A percentile compares a stretch with the other conserved stretches of the same genome.
Conservation (phyloP, 306 rosid species). For the Benincasa hispida region DNA sequence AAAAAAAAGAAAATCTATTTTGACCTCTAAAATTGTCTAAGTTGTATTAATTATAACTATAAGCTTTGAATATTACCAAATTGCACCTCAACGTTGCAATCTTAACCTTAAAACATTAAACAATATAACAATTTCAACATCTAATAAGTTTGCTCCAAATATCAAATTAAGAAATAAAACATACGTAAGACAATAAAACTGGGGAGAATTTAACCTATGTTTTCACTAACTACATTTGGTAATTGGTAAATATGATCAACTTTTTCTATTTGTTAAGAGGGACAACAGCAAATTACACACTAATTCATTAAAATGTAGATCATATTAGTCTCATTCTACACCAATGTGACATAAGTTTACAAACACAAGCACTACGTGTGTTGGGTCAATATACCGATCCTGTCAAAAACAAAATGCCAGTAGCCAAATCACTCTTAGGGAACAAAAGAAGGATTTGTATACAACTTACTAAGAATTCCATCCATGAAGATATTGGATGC, state of each 20-base stretch:
- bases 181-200: too few relatives aligned
- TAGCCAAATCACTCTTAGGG: neutral
- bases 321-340: neutral
- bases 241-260: neutral
- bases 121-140: too few relatives aligned
- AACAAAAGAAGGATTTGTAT: neutral
- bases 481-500: neutral
- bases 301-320: neutral
- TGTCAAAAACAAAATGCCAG: neutral
- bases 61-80: too few relatives aligned
- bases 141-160: too few relatives aligned
- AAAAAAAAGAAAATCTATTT: too few relatives aligned
- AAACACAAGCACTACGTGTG: neutral
- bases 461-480: neutral
- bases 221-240: neutral
- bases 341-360: neutral
- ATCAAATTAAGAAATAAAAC: too few relatives aligned
- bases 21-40: too few relatives aligned
- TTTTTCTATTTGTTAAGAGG: neutral
- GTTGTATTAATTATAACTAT: too few relatives aligned
- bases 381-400: neutral
- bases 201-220: too few relatives aligned
- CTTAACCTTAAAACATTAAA: too few relatives aligned
- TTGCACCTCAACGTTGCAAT: too few relatives aligned
- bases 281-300: neutral